These are phyloP conservation scores for Ogataea neopini DNA, from an alignment of 805 yeast species.

Conservation along the genomic window DNA sequence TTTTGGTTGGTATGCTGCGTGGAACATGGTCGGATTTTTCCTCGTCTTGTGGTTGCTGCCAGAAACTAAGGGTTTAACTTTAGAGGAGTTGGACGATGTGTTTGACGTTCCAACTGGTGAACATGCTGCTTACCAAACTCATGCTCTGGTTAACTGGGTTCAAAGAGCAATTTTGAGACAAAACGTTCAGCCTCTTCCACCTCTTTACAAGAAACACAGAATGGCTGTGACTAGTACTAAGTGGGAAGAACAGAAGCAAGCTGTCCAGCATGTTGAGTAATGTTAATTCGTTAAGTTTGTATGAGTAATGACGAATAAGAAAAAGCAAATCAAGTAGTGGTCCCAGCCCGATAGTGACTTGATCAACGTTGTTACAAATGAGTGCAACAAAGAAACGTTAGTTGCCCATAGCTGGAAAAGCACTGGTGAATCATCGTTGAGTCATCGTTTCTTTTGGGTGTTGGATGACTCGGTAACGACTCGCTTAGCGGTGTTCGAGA, in stretches of 20 bases:
- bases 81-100: slow-evolving; percentile 76
- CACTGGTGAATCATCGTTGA: no score
- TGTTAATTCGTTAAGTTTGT: not conserved
- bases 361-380: no score
- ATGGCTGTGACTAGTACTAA: slow-evolving; percentile 59
- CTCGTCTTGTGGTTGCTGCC: slow-evolving; percentile 71
- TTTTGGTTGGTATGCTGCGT: slow-evolving; percentile 84
- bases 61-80: slow-evolving; percentile 69
- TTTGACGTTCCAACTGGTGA: slow-evolving; percentile 56
- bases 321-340: no score
- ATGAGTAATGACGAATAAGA: no score
- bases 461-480: no score
- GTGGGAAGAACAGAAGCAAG: slow-evolving; percentile 64
- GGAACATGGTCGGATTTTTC: slow-evolving; percentile 74
- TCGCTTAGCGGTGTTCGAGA: no score
- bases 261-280: slow-evolving; percentile 48
- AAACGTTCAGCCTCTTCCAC: slow-evolving; percentile 49
- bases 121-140: slow-evolving; percentile 53
- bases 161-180: slow-evolving; percentile 49
- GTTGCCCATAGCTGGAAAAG: no score
- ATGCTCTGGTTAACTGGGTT: slow-evolving; percentile 42
- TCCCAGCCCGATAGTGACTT: no score
- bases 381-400: no score
- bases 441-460: no score
- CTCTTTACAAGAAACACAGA: slow-evolving; percentile 58